Conservation (phyloP, 345 rosid species). For the Gossypium ekmanianum region DNA sequence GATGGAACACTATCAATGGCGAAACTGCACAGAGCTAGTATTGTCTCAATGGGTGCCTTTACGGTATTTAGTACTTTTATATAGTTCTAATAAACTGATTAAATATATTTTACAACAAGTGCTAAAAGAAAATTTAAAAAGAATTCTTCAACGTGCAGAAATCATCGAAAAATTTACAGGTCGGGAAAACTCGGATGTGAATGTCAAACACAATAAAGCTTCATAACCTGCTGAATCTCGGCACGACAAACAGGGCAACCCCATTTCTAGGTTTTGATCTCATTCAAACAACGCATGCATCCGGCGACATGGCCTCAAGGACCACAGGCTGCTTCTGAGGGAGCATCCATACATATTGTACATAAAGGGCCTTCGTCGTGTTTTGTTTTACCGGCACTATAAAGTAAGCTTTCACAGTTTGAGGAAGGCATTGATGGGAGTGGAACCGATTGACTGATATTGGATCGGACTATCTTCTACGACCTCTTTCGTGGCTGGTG, state of each 20-base stretch:
- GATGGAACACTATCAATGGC: too few relatives aligned
- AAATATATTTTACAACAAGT: not conserved
- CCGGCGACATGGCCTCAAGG: conserved; percentile 99
- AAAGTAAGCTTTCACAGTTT: conserved; percentile 23
- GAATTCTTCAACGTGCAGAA: not conserved
- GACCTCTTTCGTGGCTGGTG: conserved; percentile 42
- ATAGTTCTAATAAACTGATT: too few relatives aligned
- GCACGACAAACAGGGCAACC: conserved; percentile 96
- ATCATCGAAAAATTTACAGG: not conserved
- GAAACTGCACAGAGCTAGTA: too few relatives aligned
- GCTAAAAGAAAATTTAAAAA: not conserved
- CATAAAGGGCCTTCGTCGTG: conserved; percentile 48
- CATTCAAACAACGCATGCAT: conserved; percentile 82
- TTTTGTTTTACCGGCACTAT: conserved; percentile 32
- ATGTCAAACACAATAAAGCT: conserved; percentile 56
- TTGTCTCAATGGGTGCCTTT: too few relatives aligned
- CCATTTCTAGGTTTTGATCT: conserved; percentile 77
- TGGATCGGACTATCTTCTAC: conserved; percentile 61
- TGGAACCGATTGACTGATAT: conserved; percentile 67
- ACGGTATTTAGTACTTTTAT: too few relatives aligned
- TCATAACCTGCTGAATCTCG: conserved; percentile 70
- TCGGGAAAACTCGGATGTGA: too few relatives aligned
- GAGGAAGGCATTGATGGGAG: conserved; percentile 46
- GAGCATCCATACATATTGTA: conserved; percentile 84
- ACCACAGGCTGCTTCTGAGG: conserved; percentile 79